These are phyloP conservation scores for Adansonia digitata DNA, from an alignment of 345 rosid species.

Conservation along the genomic window DNA sequence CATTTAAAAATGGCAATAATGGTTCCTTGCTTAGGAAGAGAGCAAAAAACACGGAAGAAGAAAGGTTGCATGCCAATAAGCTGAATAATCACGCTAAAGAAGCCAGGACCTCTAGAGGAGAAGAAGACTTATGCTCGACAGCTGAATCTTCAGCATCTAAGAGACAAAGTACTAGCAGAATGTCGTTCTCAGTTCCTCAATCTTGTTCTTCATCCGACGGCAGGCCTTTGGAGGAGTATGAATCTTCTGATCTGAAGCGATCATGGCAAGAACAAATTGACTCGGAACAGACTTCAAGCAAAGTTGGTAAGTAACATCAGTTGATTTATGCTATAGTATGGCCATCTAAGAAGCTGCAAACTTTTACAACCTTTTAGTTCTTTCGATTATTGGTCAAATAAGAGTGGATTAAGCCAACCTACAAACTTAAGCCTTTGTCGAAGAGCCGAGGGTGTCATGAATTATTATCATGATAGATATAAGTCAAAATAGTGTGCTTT, in stretches of 20 bases:
- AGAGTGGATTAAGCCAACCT: neutral
- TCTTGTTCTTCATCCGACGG: conserved; percentile 45
- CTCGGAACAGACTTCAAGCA: conserved; percentile 26
- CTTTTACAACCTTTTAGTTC: neutral
- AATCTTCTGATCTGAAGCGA: conserved; percentile 34
- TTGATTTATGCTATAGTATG: conserved; percentile 4
- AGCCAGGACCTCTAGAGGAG: conserved; percentile 29
- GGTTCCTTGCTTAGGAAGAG: conserved; percentile 46
- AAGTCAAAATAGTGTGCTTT: neutral
- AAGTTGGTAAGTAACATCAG: conserved; percentile 27
- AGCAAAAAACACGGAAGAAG: conserved; percentile 36
- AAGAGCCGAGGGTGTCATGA: neutral
- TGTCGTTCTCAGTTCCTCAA: conserved; percentile 62
- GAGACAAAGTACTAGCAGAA: conserved; percentile 38
- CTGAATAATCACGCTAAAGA: conserved; percentile 13
- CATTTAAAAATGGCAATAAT: conserved; percentile 29
- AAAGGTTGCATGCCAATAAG: conserved; percentile 9
- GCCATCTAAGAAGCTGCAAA: neutral
- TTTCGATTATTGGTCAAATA: neutral
- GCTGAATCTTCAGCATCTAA: conserved; percentile 65
- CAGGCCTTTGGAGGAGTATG: conserved; percentile 37
- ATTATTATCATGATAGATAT: neutral
- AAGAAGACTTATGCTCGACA: conserved; percentile 60
- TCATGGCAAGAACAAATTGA: conserved; percentile 28
- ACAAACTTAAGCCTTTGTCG: neutral